Evolutionary conservation across 2,329 filamentous ascomycete species (phyloP).

Genomic region (Nothomitra cinnamomea): DNA sequence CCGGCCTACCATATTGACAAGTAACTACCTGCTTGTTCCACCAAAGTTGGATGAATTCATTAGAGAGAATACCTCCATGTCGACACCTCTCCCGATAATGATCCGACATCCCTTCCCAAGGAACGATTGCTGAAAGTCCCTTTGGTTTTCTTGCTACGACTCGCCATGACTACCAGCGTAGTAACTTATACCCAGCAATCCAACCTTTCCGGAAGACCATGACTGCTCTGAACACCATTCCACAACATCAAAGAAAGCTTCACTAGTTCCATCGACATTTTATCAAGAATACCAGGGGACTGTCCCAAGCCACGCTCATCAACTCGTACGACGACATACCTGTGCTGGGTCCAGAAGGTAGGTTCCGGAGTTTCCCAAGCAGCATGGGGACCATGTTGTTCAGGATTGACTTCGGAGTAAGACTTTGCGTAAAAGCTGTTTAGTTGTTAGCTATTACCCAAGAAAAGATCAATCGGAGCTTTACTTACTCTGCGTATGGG

Average conservation of each 20-base stretch:
- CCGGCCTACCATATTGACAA: constrained; percentile 12
- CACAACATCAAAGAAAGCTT: constrained; percentile 33
- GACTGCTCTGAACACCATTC: constrained; percentile 34
- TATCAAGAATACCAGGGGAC: constrained; percentile 33
- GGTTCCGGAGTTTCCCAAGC: constrained; percentile 29
- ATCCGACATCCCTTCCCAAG: constrained; percentile 39
- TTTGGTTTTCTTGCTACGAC: constrained; percentile 35
- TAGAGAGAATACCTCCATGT: constrained; percentile 23
- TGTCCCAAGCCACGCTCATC: constrained; percentile 36
- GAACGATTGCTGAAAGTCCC: constrained; percentile 32
- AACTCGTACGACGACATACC: constrained; percentile 24
- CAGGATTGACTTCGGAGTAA: constrained; percentile 24
- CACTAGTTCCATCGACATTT: constrained; percentile 35
- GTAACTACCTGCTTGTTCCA: constrained; percentile 13
- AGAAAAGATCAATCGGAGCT: constrained; percentile 2
- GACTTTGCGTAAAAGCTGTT: constrained; percentile 32
- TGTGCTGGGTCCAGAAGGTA: constrained; percentile 22
- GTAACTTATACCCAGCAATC: constrained; percentile 33
- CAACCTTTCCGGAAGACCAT: constrained; percentile 34
- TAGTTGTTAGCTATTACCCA: background rate
- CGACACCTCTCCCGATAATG: constrained; percentile 31
- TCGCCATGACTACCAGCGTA: constrained; percentile 37
- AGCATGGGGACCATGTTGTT: constrained; percentile 24
- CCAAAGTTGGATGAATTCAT: constrained; percentile 12
- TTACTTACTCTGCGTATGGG: constrained; percentile 34